A percentile compares a stretch with the other conserved stretches of the same genome.
phyloP scores from a whole-genome alignment of 2,329 filamentous ascomycete species.

The Aspergillus niger region DNA sequence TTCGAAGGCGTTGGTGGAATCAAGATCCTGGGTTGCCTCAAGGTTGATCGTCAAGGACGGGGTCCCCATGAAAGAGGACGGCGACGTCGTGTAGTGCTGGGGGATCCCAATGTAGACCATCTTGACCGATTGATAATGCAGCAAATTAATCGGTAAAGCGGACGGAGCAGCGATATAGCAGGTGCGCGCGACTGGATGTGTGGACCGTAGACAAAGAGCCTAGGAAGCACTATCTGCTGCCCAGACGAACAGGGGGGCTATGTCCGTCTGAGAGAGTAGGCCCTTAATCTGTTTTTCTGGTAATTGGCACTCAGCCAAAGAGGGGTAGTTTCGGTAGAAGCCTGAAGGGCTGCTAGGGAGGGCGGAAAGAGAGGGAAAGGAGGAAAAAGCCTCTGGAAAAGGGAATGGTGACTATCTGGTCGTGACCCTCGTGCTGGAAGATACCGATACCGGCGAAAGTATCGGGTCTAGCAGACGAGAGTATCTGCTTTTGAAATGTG shows the following conservation, averaged over 20 bases:
- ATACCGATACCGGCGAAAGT: constrained; percentile 82
- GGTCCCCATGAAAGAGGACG: constrained; percentile 73
- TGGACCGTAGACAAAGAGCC: constrained; percentile 36
- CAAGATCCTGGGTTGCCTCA: constrained; percentile 86
- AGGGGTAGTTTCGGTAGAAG: constrained; percentile 59
- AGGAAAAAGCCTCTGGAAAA: constrained; percentile 79
- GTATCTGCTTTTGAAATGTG: constrained; percentile 54
- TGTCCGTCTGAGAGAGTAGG: constrained; percentile 94
- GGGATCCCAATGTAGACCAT: constrained; percentile 86
- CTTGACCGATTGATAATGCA: constrained; percentile 50
- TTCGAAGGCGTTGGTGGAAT: constrained; percentile 96
- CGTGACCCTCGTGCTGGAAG: constrained; percentile 65
- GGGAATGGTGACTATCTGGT: constrained; percentile 79
- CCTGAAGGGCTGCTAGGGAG: constrained; percentile 74
- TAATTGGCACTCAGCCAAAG: constrained; percentile 78
- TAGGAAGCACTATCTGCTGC: constrained; percentile 94
- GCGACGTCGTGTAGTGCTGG: constrained; percentile 78
- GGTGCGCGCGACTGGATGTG: constrained; percentile 16
- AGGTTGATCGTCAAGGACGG: constrained; percentile 96
- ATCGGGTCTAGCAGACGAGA: constrained; percentile 83
- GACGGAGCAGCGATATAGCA: constrained; percentile 12
- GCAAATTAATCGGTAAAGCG: constrained; percentile 17
- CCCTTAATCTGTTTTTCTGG: constrained; percentile 67
- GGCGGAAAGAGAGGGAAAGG: constrained; percentile 73
- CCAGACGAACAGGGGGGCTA: constrained; percentile 87